phyloP scores from a whole-genome alignment of 2,329 filamentous ascomycete genomes.

The Pseudocercospora crystallina region DNA sequence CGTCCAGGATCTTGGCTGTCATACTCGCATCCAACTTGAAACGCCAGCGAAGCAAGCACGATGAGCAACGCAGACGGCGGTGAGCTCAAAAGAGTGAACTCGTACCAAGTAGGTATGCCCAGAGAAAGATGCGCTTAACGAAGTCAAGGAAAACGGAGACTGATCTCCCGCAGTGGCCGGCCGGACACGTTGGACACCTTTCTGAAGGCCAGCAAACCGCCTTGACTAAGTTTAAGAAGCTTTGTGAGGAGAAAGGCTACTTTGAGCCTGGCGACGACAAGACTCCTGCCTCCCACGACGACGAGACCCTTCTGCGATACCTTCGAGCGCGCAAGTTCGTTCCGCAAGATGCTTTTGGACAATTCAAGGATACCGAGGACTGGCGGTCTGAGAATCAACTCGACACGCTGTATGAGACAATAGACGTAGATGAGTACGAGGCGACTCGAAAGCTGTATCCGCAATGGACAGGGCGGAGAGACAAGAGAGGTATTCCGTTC shows the following conservation, averaged over 20 bases:
- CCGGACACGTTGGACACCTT: slow-evolving; percentile 79
- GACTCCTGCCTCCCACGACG: slow-evolving; percentile 63
- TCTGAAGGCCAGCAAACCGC: slow-evolving; percentile 66
- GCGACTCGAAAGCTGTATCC: slow-evolving; percentile 78
- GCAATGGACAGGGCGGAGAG: slow-evolving; percentile 90
- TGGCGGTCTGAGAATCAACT: slow-evolving; percentile 81
- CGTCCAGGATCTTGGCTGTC: too few species aligned
- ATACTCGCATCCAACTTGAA: too few species aligned
- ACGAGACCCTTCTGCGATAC: slow-evolving; percentile 76
- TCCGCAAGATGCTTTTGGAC: slow-evolving; percentile 71
- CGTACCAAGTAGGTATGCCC: slow-evolving; percentile 28
- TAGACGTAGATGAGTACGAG: slow-evolving; percentile 82
- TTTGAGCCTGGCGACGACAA: slow-evolving; percentile 50
- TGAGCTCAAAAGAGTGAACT: slow-evolving; percentile 31
- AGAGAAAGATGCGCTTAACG: background rate
- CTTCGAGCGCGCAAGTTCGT: slow-evolving; percentile 81
- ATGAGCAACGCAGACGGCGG: slow-evolving; percentile 22
- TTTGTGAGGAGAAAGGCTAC: slow-evolving; percentile 64
- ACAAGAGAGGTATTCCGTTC: slow-evolving; percentile 85
- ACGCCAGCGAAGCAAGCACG: background rate
- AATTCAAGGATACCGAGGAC: slow-evolving; percentile 85
- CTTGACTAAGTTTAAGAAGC: slow-evolving; percentile 69
- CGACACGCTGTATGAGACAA: slow-evolving; percentile 77
- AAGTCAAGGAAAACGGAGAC: background rate
- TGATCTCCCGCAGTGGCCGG: slow-evolving; percentile 55